phyloP scores from a whole-genome alignment of 2,329 filamentous ascomycete species.

The Exophiala bonariae region DNA sequence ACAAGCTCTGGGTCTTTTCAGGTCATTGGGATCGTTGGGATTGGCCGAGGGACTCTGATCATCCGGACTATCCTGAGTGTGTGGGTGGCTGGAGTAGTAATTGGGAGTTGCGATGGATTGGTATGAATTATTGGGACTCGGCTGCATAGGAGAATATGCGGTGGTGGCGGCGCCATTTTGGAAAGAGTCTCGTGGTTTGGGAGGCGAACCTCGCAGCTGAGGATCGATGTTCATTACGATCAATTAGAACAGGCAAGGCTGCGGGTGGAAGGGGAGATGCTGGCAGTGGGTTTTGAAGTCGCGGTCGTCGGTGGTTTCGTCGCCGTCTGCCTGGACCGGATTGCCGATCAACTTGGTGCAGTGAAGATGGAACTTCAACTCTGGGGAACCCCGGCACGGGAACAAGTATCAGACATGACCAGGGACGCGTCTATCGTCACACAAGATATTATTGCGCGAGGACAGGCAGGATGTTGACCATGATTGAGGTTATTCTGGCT shows the following conservation, averaged over 20 bases:
- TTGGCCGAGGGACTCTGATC: slow-evolving; percentile 23
- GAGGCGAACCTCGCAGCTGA: slow-evolving; percentile 21
- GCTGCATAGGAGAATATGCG: slow-evolving; percentile 25
- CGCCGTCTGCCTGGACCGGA: background rate
- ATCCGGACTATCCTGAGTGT: slow-evolving; percentile 25
- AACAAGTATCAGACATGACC: too few species aligned
- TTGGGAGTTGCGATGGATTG: slow-evolving; percentile 25
- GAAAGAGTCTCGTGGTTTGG: slow-evolving; percentile 22
- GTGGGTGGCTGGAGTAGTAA: slow-evolving; percentile 24
- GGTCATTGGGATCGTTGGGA: slow-evolving; percentile 42
- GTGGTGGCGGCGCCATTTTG: slow-evolving; percentile 18
- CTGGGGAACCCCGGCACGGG: too few species aligned
- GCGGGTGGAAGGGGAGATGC: background rate
- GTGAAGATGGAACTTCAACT: too few species aligned
- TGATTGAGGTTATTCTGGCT: too few species aligned
- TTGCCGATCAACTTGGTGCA: too few species aligned
- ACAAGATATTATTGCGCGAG: too few species aligned
- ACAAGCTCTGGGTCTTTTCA: slow-evolving; percentile 70
- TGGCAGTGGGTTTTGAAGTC: background rate
- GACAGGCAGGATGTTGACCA: too few species aligned
- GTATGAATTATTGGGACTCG: slow-evolving; percentile 26
- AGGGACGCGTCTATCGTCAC: too few species aligned
- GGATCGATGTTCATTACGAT: slow-evolving; percentile 20
- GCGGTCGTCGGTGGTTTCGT: slow-evolving; percentile 1
- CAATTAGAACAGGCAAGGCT: background rate